phyloP scores from a whole-genome alignment of 1,284 basidiomycete species.

The Marasmius tenuissimus region DNA sequence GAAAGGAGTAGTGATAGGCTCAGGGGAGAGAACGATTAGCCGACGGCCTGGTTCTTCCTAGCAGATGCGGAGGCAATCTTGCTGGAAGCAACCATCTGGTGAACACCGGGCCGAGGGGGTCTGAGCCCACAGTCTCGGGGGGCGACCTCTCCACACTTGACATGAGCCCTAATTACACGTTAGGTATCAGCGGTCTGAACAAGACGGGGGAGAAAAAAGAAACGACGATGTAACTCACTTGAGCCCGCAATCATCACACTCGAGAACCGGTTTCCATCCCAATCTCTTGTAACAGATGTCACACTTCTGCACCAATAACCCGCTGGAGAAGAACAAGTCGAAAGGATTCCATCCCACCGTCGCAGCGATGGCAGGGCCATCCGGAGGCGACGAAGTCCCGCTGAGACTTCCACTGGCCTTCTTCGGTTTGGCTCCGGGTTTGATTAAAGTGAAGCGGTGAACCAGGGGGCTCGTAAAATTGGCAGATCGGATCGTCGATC shows the following conservation, averaged over 20 bases:
- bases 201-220: constrained; percentile 3
- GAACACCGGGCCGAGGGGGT: constrained; percentile 32
- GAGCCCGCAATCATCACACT: constrained; percentile 87
- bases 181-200: constrained; percentile 13
- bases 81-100: constrained; percentile 11
- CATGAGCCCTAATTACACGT: constrained; percentile 57
- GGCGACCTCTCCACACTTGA: constrained; percentile 81
- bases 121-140: constrained; percentile 73
- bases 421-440: constrained; percentile 66
- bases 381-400: constrained; percentile 31
- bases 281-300: constrained; percentile 80
- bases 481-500: constrained; percentile 59
- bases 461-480: constrained; percentile 49
- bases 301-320: constrained; percentile 71
- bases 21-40: background rate
- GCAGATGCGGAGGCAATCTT: constrained; percentile 1
- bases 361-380: constrained; percentile 16
- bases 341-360: constrained; percentile 68
- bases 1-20: background rate
- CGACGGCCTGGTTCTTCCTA: background rate
- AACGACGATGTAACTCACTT: constrained; percentile 40
- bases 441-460: constrained; percentile 85
- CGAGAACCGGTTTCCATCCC: constrained; percentile 81
- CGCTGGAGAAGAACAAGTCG: constrained; percentile 74
- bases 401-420: constrained; percentile 22